Percentiles rank a stretch among this genome's conserved stretches.
phyloP scores from a whole-genome alignment of 345 rosid species.

The Linum usitatissimum region DNA sequence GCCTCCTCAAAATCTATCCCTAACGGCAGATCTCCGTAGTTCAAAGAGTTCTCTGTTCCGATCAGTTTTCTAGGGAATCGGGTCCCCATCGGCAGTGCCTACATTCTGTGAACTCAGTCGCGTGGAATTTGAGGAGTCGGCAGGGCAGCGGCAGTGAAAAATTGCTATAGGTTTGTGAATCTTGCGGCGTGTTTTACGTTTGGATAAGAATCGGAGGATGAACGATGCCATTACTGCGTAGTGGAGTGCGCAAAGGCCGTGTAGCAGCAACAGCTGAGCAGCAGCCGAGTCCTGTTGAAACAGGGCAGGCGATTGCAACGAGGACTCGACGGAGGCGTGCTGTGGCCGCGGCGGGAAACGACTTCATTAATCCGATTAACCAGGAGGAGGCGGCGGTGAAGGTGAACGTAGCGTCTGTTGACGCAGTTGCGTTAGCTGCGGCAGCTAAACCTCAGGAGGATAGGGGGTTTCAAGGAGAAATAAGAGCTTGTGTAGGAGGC shows the following conservation, averaged over 20 bases:
- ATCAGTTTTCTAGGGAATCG: background rate
- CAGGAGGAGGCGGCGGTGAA: constrained; percentile 19
- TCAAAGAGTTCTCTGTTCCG: background rate
- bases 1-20: background rate
- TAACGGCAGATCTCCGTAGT: background rate
- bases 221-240: constrained; percentile 89
- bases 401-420: constrained; percentile 12
- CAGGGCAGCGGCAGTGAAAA: too few relatives aligned
- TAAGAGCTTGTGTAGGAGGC: constrained; percentile 22
- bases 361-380: background rate
- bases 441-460: too few relatives aligned
- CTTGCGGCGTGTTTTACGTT: too few relatives aligned
- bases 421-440: constrained; percentile 10
- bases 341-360: constrained; percentile 23
- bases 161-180: too few relatives aligned
- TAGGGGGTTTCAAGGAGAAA: too few relatives aligned
- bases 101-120: background rate
- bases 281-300: constrained; percentile 21
- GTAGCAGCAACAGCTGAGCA: constrained; percentile 17
- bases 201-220: constrained; percentile 33
- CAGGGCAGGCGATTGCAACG: constrained; percentile 47
- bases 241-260: constrained; percentile 64
- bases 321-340: constrained; percentile 34
- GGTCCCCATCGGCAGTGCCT: background rate
- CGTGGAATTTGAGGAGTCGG: background rate